A percentile compares a stretch with the other conserved stretches of the same genome.
phyloP scores from a whole-genome alignment of 2,329 filamentous ascomycete genomes.

The Nannizziopsis barbatae region DNA sequence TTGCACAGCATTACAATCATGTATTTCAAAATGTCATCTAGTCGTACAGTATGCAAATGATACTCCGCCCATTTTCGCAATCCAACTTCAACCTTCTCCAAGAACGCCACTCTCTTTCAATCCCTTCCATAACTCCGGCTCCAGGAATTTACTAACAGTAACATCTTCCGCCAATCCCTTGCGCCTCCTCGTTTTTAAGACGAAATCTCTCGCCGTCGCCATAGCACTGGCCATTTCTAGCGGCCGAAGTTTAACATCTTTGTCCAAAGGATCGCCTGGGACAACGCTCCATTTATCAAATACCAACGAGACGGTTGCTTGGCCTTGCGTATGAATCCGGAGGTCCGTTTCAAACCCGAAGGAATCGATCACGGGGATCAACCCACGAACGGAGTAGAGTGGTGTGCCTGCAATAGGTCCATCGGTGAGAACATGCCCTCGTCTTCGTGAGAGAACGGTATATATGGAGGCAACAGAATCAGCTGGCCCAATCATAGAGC shows the following conservation, averaged over 20 bases:
- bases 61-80: background rate
- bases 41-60: background rate
- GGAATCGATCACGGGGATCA: constrained; percentile 91
- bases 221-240: constrained; percentile 80
- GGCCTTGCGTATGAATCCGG: constrained; percentile 87
- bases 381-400: constrained; percentile 77
- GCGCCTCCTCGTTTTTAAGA: constrained; percentile 83
- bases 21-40: background rate
- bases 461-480: constrained; percentile 82
- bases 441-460: constrained; percentile 74
- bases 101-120: constrained; percentile 81
- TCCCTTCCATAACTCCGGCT: constrained; percentile 82
- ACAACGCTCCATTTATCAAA: constrained; percentile 97
- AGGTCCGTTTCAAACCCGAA: constrained; percentile 98
- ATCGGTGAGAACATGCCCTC: constrained; percentile 90
- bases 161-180: constrained; percentile 96
- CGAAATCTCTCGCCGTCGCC: constrained; percentile 87
- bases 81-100: constrained; percentile 40
- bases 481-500: constrained; percentile 84
- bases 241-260: constrained; percentile 66
- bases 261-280: constrained; percentile 87
- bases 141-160: constrained; percentile 88
- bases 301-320: constrained; percentile 78
- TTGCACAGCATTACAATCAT: background rate
- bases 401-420: constrained; percentile 89